A percentile compares a stretch with the other conserved stretches of the same genome.
phyloP scores from a whole-genome alignment of 257 asterid species.

The Cordia subcordata region DNA sequence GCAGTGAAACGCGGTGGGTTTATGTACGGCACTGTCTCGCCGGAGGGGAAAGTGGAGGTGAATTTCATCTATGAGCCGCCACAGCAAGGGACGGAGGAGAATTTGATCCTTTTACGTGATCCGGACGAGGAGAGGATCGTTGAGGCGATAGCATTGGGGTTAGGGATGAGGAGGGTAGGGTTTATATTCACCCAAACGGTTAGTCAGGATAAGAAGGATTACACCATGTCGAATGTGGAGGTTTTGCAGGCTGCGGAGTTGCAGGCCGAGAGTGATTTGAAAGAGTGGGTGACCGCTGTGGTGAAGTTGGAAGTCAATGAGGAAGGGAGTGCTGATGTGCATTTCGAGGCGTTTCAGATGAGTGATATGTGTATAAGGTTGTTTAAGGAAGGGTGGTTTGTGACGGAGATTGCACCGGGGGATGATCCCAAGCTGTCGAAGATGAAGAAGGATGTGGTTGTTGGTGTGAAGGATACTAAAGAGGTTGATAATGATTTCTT shows the following conservation, averaged over 20 bases:
- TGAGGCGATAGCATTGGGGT: conserved; percentile 77
- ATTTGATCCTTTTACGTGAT: conserved; percentile 58
- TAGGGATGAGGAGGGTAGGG: conserved; percentile 86
- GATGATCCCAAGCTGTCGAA: conserved; percentile 80
- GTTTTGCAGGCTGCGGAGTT: conserved; percentile 82
- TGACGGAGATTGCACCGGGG: conserved; percentile 52
- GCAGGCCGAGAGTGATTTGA: conserved; percentile 73
- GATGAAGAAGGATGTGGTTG: conserved; percentile 86
- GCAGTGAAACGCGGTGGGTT: conserved; percentile 94
- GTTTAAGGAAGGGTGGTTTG: conserved; percentile 83
- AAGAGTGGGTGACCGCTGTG: conserved; percentile 94
- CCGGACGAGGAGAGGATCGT: conserved; percentile 68
- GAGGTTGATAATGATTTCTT: conserved; percentile 93
- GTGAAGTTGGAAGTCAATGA: conserved; percentile 89
- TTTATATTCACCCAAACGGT: conserved; percentile 82
- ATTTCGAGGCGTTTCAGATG: conserved; percentile 96
- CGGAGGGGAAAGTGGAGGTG: conserved; percentile 80
- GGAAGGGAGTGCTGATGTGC: conserved; percentile 79
- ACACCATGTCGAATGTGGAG: conserved; percentile 72
- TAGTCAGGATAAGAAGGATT: conserved; percentile 84
- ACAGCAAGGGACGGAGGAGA: conserved; percentile 77
- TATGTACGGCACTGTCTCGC: conserved; percentile 84
- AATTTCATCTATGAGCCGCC: conserved; percentile 91
- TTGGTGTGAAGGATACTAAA: conserved; percentile 81
- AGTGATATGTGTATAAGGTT: conserved; percentile 79